phyloP scores from a whole-genome alignment of 768 basidiomycete species.

The Hygrocybe coccinea region DNA sequence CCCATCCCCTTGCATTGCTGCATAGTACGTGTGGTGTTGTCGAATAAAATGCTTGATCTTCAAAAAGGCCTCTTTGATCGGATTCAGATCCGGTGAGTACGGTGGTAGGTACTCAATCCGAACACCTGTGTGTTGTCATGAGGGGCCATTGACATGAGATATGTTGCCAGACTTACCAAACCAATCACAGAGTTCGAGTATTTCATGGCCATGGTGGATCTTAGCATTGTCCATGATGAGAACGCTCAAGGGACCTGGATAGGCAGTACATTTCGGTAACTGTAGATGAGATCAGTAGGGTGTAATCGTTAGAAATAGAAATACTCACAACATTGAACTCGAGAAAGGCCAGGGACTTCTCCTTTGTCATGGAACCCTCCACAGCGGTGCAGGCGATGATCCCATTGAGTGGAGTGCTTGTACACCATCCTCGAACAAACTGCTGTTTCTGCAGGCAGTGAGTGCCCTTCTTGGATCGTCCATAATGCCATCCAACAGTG shows the following conservation, averaged over 20 bases:
- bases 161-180: conserved; percentile 7
- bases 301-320: no score
- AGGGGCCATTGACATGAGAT: background rate
- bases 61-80: conserved; percentile 20
- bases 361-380: no score
- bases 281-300: background rate
- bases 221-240: conserved; percentile 33
- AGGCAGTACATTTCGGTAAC: conserved; percentile 23
- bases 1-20: conserved; percentile 5
- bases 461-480: no score
- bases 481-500: no score
- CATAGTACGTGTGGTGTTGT: conserved; percentile 14
- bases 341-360: no score
- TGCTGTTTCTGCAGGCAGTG: no score
- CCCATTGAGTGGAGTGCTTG: no score
- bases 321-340: no score
- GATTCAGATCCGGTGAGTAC: conserved; percentile 39
- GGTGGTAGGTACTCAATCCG: conserved; percentile 30
- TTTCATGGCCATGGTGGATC: conserved; percentile 29
- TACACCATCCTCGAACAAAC: no score
- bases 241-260: conserved; percentile 26
- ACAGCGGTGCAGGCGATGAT: no score
- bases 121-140: conserved; percentile 10
- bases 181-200: conserved; percentile 23
- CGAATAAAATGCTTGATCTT: conserved; percentile 29